A percentile compares a stretch with the other conserved stretches of the same genome.
These are phyloP conservation scores for Avena insularis DNA, from an alignment of 176 grass and related monocot genomes.

Conservation along the genomic window DNA sequence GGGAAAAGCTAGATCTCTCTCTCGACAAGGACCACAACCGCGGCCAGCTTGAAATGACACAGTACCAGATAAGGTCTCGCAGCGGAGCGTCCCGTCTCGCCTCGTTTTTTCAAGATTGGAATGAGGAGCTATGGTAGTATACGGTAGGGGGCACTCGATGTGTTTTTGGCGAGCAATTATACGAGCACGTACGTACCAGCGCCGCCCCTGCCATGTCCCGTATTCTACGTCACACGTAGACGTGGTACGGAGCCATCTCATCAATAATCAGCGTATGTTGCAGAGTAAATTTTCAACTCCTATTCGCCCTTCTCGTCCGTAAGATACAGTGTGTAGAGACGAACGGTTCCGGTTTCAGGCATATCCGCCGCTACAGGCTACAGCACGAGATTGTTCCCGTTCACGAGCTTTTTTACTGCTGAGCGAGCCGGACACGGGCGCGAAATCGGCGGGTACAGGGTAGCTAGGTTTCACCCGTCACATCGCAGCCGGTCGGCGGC, in stretches of 20 bases:
- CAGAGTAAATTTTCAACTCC: slow-evolving; percentile 28
- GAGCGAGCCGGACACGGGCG: not conserved
- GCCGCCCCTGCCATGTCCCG: not conserved
- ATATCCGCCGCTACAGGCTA: not conserved
- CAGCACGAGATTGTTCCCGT: not conserved
- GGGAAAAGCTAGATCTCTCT: slow-evolving; percentile 32
- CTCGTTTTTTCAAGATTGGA: slow-evolving; percentile 45
- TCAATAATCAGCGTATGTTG: not conserved
- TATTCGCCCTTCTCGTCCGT: not conserved
- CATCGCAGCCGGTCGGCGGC: slow-evolving; percentile 31
- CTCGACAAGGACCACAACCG: slow-evolving; percentile 29
- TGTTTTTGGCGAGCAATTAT: not conserved
- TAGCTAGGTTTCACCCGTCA: slow-evolving; percentile 24
- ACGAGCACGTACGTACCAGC: no score
- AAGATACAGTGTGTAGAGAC: not conserved
- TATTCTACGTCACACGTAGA: not conserved
- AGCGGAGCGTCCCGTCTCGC: slow-evolving; percentile 11
- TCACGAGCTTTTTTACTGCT: not conserved
- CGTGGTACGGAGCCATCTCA: not conserved
- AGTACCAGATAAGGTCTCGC: slow-evolving; percentile 29
- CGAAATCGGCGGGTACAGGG: slow-evolving; percentile 9
- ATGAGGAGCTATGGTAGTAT: not conserved
- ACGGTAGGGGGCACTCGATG: not conserved
- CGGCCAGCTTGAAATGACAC: slow-evolving; percentile 41
- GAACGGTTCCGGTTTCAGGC: not conserved